Percentiles rank a stretch among this genome's conserved stretches.
Evolutionary conservation across 768 basidiomycete genomes (phyloP).

Genomic region (Tulasnella sp.): DNA sequence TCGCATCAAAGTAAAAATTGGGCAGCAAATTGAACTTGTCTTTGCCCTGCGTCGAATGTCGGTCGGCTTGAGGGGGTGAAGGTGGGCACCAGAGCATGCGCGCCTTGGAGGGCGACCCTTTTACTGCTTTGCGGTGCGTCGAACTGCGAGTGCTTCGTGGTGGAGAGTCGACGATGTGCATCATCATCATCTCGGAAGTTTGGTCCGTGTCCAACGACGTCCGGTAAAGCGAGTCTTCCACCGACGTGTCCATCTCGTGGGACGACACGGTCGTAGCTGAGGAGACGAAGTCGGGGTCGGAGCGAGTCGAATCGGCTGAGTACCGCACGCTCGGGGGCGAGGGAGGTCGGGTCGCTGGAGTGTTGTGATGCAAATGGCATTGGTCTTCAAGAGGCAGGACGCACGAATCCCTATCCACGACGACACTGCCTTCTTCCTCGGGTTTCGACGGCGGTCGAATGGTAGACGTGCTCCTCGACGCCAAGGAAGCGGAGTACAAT

Average conservation of each 20-base stretch:
- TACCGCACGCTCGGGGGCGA: neutral
- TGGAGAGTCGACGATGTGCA: neutral
- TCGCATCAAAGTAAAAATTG: conserved; percentile 2
- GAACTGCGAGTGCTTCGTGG: neutral
- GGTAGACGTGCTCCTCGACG: conserved; percentile 13
- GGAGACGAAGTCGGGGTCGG: neutral
- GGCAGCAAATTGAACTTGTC: conserved; percentile 8
- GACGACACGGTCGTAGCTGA: conserved; percentile 13
- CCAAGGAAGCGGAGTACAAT: neutral
- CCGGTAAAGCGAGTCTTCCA: neutral
- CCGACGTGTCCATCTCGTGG: conserved; percentile 1
- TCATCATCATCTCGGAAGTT: neutral
- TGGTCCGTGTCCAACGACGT: conserved; percentile 13
- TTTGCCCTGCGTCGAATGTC: neutral
- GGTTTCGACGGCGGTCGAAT: conserved; percentile 3
- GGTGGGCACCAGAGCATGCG: neutral
- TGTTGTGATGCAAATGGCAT: neutral
- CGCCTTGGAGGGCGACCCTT: neutral
- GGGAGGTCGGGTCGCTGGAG: neutral
- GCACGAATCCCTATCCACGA: neutral
- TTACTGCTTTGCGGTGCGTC: neutral
- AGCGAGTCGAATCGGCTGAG: neutral
- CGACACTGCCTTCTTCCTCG: neutral
- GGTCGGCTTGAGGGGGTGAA: neutral
- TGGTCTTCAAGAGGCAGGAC: neutral